phyloP scores from a whole-genome alignment of 1,284 basidiomycete species.

The Malassezia japonica region DNA sequence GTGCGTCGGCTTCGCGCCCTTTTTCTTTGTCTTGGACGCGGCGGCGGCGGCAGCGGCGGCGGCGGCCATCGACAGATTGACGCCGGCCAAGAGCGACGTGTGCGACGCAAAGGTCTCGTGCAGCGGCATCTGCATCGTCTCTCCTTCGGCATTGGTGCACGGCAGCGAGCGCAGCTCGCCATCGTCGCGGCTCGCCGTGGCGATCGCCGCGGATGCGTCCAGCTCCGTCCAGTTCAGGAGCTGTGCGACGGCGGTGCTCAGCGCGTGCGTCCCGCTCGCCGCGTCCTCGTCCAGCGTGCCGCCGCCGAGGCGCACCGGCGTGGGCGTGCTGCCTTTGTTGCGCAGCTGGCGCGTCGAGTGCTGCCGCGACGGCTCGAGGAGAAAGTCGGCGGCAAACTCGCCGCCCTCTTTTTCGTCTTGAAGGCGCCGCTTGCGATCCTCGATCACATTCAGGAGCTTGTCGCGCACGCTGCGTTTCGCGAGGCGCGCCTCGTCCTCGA shows the following conservation, averaged over 20 bases:
- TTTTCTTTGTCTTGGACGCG: constrained; percentile 13
- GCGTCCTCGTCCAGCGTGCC: constrained; percentile 21
- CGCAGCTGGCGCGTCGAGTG: constrained; percentile 46
- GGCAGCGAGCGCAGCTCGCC: background rate
- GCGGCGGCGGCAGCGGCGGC: background rate
- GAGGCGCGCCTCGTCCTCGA: constrained; percentile 39
- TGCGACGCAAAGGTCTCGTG: constrained; percentile 3
- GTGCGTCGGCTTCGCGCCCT: constrained; percentile 20
- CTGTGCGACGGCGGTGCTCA: constrained; percentile 19
- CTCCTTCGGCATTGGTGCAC: background rate
- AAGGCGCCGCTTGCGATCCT: constrained; percentile 38
- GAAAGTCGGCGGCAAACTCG: constrained; percentile 31
- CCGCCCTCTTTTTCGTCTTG: constrained; percentile 44
- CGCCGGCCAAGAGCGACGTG: constrained; percentile 13
- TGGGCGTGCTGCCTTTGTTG: constrained; percentile 28
- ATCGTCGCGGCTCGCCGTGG: background rate
- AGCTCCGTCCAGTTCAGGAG: constrained; percentile 14
- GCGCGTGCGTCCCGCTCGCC: constrained; percentile 11
- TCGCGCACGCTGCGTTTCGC: constrained; percentile 40
- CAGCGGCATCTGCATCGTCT: constrained; percentile 2
- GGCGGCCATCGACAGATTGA: constrained; percentile 5
- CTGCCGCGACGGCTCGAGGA: constrained; percentile 25
- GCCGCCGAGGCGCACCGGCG: constrained; percentile 6
- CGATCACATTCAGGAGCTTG: constrained; percentile 38
- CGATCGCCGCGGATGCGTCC: constrained; percentile 8